Base-by-base conservation (phyloP, 306 rosid genomes). In the Gastrolobium bilobum region DNA sequence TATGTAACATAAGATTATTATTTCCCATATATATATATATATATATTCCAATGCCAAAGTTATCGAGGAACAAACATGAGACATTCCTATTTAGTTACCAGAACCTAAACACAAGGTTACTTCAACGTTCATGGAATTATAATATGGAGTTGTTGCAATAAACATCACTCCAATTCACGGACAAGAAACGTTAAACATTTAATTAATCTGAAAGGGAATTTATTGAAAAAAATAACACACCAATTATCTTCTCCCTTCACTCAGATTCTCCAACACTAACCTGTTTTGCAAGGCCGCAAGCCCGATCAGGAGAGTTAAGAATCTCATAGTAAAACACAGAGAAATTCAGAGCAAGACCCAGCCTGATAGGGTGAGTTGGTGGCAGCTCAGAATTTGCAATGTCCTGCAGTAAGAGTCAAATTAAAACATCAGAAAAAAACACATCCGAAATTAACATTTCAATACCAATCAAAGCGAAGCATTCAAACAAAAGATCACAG, bases 341-440 rank as follows among this genome's bases (percentile, higher is more conserved):
- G 85, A 96, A 93, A 81, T 96, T 96, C 85, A 96, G 90, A 40
- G 99, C 99, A 78, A 96, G 89, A 62, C 99, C 99, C n/a, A 96
- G 98, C 76, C 99, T 93, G 83, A 96, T 96, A 0, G 99, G 99
- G 47, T 93, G 99, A n/a, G 98, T 96, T 13, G 99, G 99, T 48
- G 98, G 91, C 78, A 96, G 82, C 54, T 96, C 99, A 4, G 97
- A 10, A 69, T 85, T 90, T 3, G 99, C 98, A 78, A 96, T 96
- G 54, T 96, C 99, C 99, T 96, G 83, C 75, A 79, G 34, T 2
- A 34, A 71, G 2, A 72, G 34, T 31, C 9, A 40, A 71, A 44
- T 26, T 8, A 13, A 13, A 2, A 68, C 26, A 77, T 76, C 20
- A 79, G 52, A 63, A 63, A 31, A 39, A 10, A 33, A 34, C 51